Base-by-base conservation (phyloP, 179 eudicot species). In the Camellia oleifera region DNA sequence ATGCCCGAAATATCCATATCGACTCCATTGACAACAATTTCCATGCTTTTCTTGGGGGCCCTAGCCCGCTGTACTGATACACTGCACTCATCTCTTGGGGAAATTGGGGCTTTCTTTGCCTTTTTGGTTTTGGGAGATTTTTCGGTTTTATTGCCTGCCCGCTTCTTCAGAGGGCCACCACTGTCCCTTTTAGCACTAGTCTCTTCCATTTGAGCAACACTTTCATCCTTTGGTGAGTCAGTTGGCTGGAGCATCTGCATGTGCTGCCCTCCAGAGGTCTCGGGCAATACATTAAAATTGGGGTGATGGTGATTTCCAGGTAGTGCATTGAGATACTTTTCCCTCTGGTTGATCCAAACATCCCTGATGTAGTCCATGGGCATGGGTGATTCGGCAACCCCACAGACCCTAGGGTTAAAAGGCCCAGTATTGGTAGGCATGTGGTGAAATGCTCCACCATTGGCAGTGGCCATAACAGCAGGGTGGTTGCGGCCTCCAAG, bases 1-100 rank as follows among this genome's bases (percentile, higher is more conserved):
- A 93, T 93, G 53, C 86, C 91, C 32, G 94, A 88, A 67, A 93
- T 90, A 76, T 93, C 95, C 95, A 93, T 89, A 80, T 90, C 91
- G 3, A 90, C 84, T 66, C 97, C 97, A 81, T 93, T 90, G 50
- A 93, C 90, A 7, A 89, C 80, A 79, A 93, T 89, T 77, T 91
- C 95, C 52, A 91, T 81, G 1, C 85, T 86, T 76, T 92, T 93
- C 90, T 89, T 93, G 5, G 89, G 84, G 46, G 90, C 48, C 88
- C 89, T 91, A 2, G 94, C 84, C 66, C 93, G 87, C 63, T 85
- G 90, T 75, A 58, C 84, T 15, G 92, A 84, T 58, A 83, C 82
- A 58, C 84, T 80, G 18, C 91, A 83, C 5, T 91, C 90, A 12
- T 91, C 95, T 66, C 80, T 89, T 1, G 87, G 79, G 9, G 81